phyloP scores from a whole-genome alignment of 306 rosid species.

The Dryas alaskensis region DNA sequence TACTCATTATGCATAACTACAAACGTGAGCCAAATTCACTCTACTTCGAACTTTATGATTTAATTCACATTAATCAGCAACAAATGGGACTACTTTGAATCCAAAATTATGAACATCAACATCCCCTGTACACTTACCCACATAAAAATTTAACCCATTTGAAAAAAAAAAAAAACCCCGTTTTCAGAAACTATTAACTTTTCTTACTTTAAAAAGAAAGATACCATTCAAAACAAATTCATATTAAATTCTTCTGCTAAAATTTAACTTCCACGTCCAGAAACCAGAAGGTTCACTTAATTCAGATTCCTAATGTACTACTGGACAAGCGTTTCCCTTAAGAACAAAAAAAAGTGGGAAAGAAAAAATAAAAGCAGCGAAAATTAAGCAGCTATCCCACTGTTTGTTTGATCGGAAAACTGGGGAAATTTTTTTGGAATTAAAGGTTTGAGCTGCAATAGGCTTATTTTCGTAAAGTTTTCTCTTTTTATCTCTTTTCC shows the following conservation, averaged over 20 bases:
- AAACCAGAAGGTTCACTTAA: background rate
- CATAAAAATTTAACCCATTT: background rate
- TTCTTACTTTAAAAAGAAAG: background rate
- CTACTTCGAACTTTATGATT: background rate
- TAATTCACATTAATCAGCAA: background rate
- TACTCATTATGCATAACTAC: background rate
- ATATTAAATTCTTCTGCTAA: background rate
- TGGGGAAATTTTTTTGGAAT: background rate
- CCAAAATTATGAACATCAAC: too few relatives aligned
- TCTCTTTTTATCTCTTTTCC: slow-evolving; percentile 15
- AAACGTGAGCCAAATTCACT: background rate
- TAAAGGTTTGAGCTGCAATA: background rate
- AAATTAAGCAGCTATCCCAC: background rate
- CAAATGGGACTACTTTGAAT: background rate
- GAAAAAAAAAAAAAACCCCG: background rate
- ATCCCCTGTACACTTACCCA: background rate
- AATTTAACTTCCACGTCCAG: background rate
- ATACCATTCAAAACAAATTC: background rate
- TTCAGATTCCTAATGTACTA: background rate
- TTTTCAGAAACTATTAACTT: background rate
- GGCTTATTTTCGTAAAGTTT: background rate
- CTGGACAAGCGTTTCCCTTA: background rate
- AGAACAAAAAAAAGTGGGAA: background rate
- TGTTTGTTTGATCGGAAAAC: slow-evolving; percentile 9
- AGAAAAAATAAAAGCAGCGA: background rate